These are phyloP conservation scores for Cichorium intybus DNA, from an alignment of 140 eudicot species.

Conservation along the genomic window DNA sequence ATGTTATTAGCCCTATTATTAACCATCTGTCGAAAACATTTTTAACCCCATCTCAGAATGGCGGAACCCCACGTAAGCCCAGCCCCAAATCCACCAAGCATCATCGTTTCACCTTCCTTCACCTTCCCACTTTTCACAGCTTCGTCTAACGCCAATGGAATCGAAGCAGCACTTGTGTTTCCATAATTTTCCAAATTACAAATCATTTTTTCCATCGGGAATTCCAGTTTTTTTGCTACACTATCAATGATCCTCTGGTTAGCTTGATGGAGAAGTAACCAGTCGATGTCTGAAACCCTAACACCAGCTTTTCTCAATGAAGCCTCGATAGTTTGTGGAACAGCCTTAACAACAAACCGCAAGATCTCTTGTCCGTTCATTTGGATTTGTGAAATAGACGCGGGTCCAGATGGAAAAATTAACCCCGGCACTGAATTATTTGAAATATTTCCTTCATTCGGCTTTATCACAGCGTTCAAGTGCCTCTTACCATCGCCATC, in stretches of 20 bases:
- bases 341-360: conserved; percentile 64
- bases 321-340: conserved; percentile 62
- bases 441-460: conserved; percentile 24
- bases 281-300: conserved; percentile 52
- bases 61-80: conserved; percentile 78
- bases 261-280: conserved; percentile 87
- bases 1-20: too few species aligned
- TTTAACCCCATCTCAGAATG: conserved; percentile 60
- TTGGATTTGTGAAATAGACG: conserved; percentile 54
- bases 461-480: conserved; percentile 46
- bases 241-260: conserved; percentile 71
- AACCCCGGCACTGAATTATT: conserved; percentile 43
- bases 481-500: conserved; percentile 76
- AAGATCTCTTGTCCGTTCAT: conserved; percentile 83
- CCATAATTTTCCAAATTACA: conserved; percentile 70
- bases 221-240: conserved; percentile 49
- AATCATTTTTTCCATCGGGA: conserved; percentile 65
- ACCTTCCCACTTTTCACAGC: conserved; percentile 77
- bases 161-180: conserved; percentile 89
- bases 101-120: conserved; percentile 58
- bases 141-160: conserved; percentile 86
- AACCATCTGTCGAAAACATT: neutral
- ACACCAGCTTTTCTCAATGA: conserved; percentile 64
- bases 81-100: conserved; percentile 80
- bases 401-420: conserved; percentile 32